A percentile compares a stretch with the other conserved stretches of the same genome.
Conservation (phyloP, 108 stramenopile genomes). For the Stephanodiscus triporus region DNA sequence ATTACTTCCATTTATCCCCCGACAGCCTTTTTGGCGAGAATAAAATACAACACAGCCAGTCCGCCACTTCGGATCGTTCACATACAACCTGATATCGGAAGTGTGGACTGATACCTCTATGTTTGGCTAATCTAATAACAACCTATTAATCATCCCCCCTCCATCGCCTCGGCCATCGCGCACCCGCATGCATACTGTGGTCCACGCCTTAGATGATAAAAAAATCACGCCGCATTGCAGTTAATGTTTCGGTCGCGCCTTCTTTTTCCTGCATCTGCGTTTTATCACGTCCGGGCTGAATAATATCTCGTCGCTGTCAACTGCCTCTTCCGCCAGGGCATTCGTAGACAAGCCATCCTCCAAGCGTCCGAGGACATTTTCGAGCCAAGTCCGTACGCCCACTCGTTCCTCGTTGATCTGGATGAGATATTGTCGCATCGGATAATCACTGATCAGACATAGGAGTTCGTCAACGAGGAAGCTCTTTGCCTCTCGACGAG, state of each 20-base stretch:
- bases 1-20: no score
- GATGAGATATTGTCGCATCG: conserved; percentile 47
- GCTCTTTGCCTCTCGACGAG: conserved; percentile 24
- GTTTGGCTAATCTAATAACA: no score
- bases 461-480: conserved; percentile 37
- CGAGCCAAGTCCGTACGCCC: conserved; percentile 53
- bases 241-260: neutral
- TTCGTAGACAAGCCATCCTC: neutral
- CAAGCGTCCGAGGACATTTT: conserved; percentile 23
- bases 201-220: no score
- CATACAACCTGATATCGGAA: no score
- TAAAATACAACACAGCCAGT: no score
- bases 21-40: no score
- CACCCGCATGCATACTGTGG: no score
- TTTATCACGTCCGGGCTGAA: conserved; percentile 51
- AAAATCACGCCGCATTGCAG: no score
- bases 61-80: no score
- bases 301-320: conserved; percentile 47
- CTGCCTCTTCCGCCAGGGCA: conserved; percentile 26
- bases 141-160: no score
- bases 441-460: conserved; percentile 53
- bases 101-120: no score
- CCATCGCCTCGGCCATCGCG: no score
- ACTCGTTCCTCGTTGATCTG: conserved; percentile 50
- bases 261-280: conserved; percentile 24